Evolutionary conservation across 75 land plant species (phyloP).

Genomic region (Picea sitchensis): DNA sequence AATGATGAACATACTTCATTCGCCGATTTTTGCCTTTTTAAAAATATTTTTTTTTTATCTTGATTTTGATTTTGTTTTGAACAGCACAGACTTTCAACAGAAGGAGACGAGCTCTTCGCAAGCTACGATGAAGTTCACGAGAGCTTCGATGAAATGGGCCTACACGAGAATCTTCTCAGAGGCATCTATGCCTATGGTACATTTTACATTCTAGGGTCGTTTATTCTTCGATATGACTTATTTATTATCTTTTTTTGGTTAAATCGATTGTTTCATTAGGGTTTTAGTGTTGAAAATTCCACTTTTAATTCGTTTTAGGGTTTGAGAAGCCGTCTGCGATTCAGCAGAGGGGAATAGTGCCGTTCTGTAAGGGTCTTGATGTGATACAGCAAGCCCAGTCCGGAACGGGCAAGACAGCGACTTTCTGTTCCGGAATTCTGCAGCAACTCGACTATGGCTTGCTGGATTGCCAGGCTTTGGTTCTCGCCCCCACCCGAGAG

Average conservation of each 20-base stretch:
- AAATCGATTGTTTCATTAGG: not conserved
- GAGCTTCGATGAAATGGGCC: slow-evolving; percentile 77
- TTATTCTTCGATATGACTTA: not conserved
- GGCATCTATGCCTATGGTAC: slow-evolving; percentile 91
- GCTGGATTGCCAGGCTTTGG: slow-evolving; percentile 75
- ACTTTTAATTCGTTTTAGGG: slow-evolving; percentile 23
- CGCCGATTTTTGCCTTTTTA: not conserved
- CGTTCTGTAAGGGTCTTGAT: slow-evolving; percentile 71
- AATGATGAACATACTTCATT: not conserved
- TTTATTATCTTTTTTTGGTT: not conserved
- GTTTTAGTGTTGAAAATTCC: not conserved
- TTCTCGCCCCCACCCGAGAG: slow-evolving; percentile 74
- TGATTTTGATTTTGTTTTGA: not conserved
- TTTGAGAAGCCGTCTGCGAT: slow-evolving; percentile 90
- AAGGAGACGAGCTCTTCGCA: slow-evolving; percentile 73
- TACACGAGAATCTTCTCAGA: slow-evolving; percentile 77
- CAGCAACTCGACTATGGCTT: slow-evolving; percentile 64
- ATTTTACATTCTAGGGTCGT: not conserved
- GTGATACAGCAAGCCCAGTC: slow-evolving; percentile 83
- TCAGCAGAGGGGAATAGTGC: slow-evolving; percentile 85
- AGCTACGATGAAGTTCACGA: slow-evolving; percentile 75
- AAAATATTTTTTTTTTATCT: not conserved
- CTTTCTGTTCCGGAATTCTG: slow-evolving; percentile 79
- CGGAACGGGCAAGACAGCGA: slow-evolving; percentile 88
- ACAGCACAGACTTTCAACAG: slow-evolving; percentile 33